A percentile compares a stretch with the other conserved stretches of the same genome.
Evolutionary conservation across 257 asterid species (phyloP).

Genomic region (Scutellaria baicalensis): DNA sequence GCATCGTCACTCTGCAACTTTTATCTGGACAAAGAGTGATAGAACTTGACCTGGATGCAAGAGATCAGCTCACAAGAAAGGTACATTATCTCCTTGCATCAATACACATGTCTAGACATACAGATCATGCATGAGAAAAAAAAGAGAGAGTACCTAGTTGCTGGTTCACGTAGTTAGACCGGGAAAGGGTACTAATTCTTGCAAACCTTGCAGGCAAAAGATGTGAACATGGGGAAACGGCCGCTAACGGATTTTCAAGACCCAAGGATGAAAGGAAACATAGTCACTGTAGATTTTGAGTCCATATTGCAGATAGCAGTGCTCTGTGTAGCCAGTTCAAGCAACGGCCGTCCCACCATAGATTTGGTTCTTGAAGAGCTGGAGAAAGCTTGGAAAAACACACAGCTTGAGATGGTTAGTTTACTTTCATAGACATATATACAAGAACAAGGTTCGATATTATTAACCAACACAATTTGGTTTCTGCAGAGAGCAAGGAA

Average conservation of each 20-base stretch:
- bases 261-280: constrained; percentile 35
- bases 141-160: neutral
- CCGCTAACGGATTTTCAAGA: constrained; percentile 67
- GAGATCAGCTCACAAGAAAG: constrained; percentile 82
- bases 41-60: constrained; percentile 65
- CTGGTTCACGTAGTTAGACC: neutral
- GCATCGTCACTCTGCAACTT: constrained; percentile 71
- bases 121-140: no score
- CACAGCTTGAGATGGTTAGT: constrained; percentile 38
- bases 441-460: neutral
- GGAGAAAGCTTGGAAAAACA: constrained; percentile 63
- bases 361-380: constrained; percentile 57
- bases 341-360: constrained; percentile 72
- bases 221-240: constrained; percentile 61
- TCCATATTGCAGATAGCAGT: constrained; percentile 77
- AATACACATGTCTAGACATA: neutral
- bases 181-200: neutral
- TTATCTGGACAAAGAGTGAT: constrained; percentile 71
- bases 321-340: constrained; percentile 62
- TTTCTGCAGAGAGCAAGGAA: constrained; percentile 10
- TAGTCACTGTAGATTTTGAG: constrained; percentile 53
- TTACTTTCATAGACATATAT: neutral
- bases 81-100: constrained; percentile 17
- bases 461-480: neutral
- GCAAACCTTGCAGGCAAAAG: constrained; percentile 64